Percentiles rank a stretch among this genome's conserved stretches.
These are phyloP conservation scores for Agarophyton chilense DNA, from an alignment of 23 red algal species.

Conservation along the genomic window DNA sequence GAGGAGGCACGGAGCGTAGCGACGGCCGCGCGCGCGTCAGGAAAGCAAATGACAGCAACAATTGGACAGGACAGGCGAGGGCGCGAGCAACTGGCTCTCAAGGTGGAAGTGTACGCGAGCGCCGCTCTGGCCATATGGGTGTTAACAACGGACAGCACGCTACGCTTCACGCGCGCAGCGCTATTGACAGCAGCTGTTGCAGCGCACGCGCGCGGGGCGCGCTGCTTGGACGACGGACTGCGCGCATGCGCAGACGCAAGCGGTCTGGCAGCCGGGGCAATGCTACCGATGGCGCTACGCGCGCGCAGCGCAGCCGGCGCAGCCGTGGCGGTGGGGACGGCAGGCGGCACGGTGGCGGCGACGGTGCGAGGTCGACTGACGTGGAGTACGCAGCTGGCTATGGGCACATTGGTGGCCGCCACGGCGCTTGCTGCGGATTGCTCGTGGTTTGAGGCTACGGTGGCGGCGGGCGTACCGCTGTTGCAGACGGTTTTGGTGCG, in stretches of 20 bases:
- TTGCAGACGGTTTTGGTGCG: neutral
- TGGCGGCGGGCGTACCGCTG: neutral
- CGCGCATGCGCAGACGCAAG: neutral
- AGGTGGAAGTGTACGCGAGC: neutral
- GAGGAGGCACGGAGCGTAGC: too few species aligned
- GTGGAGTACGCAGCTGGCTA: neutral
- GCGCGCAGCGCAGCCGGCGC: neutral
- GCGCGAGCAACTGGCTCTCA: neutral
- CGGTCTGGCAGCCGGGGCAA: conserved; percentile 11
- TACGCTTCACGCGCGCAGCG: neutral
- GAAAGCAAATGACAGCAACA: neutral
- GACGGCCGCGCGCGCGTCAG: neutral
- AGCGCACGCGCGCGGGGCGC: neutral
- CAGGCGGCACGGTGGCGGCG: neutral
- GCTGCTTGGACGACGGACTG: neutral
- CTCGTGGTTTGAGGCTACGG: too few species aligned
- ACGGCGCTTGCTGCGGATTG: too few species aligned
- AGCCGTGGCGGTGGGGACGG: neutral
- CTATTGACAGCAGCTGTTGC: neutral
- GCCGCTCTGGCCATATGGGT: neutral
- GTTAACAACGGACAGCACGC: neutral
- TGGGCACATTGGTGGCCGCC: neutral
- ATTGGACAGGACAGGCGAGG: neutral
- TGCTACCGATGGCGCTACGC: neutral
- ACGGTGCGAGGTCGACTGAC: neutral